phyloP scores from a whole-genome alignment of 768 basidiomycete genomes.

The Dentipellis sp. region DNA sequence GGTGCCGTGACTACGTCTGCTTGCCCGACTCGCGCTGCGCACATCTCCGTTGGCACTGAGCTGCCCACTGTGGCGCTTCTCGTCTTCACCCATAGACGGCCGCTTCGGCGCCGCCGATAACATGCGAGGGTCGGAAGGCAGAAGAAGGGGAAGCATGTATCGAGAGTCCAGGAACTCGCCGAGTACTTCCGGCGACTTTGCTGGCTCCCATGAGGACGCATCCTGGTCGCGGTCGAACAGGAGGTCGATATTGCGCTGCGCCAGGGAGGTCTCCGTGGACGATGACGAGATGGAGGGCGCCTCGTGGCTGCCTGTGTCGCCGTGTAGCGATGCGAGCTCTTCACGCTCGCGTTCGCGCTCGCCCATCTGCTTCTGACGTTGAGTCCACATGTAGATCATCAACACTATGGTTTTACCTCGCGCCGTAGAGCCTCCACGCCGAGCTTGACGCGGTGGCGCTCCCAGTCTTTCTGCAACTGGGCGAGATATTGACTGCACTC shows the following conservation, averaged over 20 bases:
- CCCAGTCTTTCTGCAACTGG: constrained; percentile 97
- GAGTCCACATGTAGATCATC: neutral
- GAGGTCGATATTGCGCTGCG: constrained; percentile 61
- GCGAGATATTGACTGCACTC: constrained; percentile 92
- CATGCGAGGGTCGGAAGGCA: constrained; percentile 75
- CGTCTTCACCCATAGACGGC: constrained; percentile 26
- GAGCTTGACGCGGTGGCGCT: constrained; percentile 77
- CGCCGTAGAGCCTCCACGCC: constrained; percentile 80
- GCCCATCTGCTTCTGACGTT: constrained; percentile 38
- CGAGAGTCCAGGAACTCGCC: constrained; percentile 91
- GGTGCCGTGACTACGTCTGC: constrained; percentile 27
- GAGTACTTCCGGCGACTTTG: constrained; percentile 67
- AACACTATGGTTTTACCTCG: constrained; percentile 42
- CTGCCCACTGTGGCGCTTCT: constrained; percentile 18
- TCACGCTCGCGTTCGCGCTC: constrained; percentile 66
- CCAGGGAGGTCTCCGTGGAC: constrained; percentile 22
- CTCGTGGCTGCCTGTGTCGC: constrained; percentile 20
- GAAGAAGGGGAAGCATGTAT: constrained; percentile 81
- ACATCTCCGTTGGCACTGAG: constrained; percentile 13
- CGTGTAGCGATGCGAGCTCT: constrained; percentile 33
- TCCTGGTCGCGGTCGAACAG: constrained; percentile 66
- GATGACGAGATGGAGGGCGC: constrained; percentile 19
- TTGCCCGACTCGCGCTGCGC: constrained; percentile 27
- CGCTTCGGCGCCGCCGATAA: constrained; percentile 61
- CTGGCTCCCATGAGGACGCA: constrained; percentile 68